These are phyloP conservation scores for Platismatia glauca DNA, from an alignment of 495 filamentous ascomycete genomes.

Conservation along the genomic window DNA sequence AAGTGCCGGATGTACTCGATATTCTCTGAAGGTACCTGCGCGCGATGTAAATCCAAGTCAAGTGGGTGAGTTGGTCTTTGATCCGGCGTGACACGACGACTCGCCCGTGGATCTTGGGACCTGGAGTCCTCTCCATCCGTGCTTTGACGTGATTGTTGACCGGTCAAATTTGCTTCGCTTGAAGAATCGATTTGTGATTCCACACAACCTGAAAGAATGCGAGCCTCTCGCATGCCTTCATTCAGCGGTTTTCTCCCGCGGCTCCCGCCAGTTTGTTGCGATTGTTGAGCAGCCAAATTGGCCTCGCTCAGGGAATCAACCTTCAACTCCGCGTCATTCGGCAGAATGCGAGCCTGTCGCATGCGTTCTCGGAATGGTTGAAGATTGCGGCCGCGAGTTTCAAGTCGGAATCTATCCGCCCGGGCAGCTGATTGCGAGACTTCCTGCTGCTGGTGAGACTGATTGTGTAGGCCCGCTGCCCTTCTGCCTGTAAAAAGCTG, in stretches of 20 bases:
- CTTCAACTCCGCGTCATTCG: slow-evolving; percentile 13
- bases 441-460: slow-evolving; percentile 45
- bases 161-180: slow-evolving; percentile 10
- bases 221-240: slow-evolving; percentile 44
- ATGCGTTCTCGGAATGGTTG: slow-evolving; percentile 30
- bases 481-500: slow-evolving; percentile 70
- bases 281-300: neutral
- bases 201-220: slow-evolving; percentile 31
- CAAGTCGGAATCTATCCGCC: slow-evolving; percentile 28
- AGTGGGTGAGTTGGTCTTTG: slow-evolving; percentile 64
- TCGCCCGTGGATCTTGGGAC: slow-evolving; percentile 12
- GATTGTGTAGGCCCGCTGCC: slow-evolving; percentile 35
- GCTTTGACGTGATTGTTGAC: slow-evolving; percentile 10
- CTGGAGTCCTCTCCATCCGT: slow-evolving; percentile 24
- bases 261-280: slow-evolving; percentile 23
- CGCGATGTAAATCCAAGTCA: slow-evolving; percentile 61
- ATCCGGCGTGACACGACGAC: slow-evolving; percentile 32
- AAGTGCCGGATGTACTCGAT: slow-evolving; percentile 67
- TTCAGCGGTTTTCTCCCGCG: slow-evolving; percentile 22
- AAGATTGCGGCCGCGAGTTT: slow-evolving; percentile 26
- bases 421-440: slow-evolving; percentile 40
- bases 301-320: slow-evolving; percentile 17
- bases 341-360: slow-evolving; percentile 43
- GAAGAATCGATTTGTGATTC: slow-evolving; percentile 14
- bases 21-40: slow-evolving; percentile 60